These are phyloP conservation scores for Hymenotorrendiella dingleyae DNA, from an alignment of 2,329 filamentous ascomycete genomes.

Conservation along the genomic window DNA sequence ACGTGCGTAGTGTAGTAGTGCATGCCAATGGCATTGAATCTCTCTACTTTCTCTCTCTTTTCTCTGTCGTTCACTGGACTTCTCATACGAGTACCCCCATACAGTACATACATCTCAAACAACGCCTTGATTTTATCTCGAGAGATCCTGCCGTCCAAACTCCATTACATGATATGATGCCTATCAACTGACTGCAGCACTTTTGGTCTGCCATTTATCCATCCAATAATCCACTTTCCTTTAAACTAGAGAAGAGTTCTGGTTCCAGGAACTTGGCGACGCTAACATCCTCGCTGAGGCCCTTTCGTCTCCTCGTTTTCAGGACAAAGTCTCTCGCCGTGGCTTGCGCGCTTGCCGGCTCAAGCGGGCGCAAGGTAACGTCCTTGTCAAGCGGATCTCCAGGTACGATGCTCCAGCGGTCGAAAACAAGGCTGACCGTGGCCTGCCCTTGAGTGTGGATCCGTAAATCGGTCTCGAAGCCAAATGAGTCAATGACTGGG, in stretches of 20 bases:
- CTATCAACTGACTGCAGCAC: conserved; percentile 1
- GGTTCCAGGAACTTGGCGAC: conserved; percentile 96
- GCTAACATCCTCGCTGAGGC: conserved; percentile 88
- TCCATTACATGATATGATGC: conserved; percentile 12
- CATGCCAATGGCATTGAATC: too few relatives aligned
- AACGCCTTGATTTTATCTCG: not conserved
- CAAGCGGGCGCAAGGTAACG: conserved; percentile 73
- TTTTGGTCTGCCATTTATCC: conserved; percentile 30
- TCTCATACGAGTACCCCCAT: not conserved
- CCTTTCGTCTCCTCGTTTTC: conserved; percentile 91
- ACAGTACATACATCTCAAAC: not conserved
- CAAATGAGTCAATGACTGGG: conserved; percentile 94
- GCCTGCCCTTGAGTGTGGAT: conserved; percentile 95
- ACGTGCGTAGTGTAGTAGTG: too few relatives aligned
- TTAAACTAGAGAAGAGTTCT: conserved; percentile 81
- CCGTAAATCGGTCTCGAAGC: conserved; percentile 93
- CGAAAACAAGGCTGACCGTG: conserved; percentile 86
- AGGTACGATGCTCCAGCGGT: conserved; percentile 92
- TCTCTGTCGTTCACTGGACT: too few relatives aligned
- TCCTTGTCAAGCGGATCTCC: conserved; percentile 91
- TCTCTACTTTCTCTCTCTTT: too few relatives aligned
- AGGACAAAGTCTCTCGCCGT: conserved; percentile 94
- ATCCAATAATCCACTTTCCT: conserved; percentile 83
- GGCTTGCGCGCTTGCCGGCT: conserved; percentile 81
- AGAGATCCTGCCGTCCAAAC: not conserved